Conservation (phyloP, 768 basidiomycete species). For the Leccinum olivaceopallidum region DNA sequence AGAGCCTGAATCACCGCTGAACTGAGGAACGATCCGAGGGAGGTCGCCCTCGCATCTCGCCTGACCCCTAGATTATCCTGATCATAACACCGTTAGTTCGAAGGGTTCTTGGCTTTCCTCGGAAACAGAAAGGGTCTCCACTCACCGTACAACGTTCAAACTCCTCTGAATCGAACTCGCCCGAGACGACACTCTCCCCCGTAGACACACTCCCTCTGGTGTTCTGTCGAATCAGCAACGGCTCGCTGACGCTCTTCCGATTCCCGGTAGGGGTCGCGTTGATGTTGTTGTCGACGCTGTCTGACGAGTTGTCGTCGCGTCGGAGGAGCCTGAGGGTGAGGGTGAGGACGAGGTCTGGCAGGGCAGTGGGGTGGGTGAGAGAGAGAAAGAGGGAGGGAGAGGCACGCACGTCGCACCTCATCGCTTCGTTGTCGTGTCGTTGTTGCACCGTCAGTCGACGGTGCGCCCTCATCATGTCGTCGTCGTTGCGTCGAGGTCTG, state of each 20-base stretch:
- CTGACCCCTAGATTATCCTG: constrained; percentile 77
- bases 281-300: no score
- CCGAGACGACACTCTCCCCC: constrained; percentile 29
- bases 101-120: constrained; percentile 1
- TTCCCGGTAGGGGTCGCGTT: constrained; percentile 34
- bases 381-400: no score
- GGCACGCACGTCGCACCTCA: no score
- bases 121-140: background rate
- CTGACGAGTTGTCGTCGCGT: no score
- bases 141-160: constrained; percentile 76
- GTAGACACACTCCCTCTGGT: constrained; percentile 33
- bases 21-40: constrained; percentile 68
- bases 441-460: no score
- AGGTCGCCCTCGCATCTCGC: constrained; percentile 63
- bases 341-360: no score
- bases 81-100: background rate
- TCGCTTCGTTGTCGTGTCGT: no score
- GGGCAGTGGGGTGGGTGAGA: no score
- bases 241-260: constrained; percentile 73
- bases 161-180: constrained; percentile 41
- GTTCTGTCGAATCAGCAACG: constrained; percentile 53
- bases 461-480: no score
- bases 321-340: no score
- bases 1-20: constrained; percentile 69
- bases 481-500: no score